These are phyloP conservation scores for Quercus cerris DNA, from an alignment of 306 rosid genomes.

Conservation along the genomic window DNA sequence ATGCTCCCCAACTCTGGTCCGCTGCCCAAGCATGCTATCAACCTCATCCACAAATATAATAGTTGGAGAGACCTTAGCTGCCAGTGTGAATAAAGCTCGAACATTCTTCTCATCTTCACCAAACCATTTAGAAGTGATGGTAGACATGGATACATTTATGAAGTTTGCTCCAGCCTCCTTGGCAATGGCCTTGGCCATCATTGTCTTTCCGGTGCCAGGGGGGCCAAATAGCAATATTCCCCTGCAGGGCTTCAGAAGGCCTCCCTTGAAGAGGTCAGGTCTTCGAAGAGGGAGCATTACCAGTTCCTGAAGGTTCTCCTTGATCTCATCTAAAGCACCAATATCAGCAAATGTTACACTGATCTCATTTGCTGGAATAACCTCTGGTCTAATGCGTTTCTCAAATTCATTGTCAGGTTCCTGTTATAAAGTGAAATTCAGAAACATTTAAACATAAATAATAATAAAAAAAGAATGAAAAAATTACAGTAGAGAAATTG, in stretches of 20 bases:
- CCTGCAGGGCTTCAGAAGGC: constrained; percentile 90
- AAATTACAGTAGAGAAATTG: background rate
- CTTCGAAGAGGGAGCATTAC: constrained; percentile 95
- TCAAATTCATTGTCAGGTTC: constrained; percentile 94
- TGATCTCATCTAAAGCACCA: constrained; percentile 83
- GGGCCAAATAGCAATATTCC: constrained; percentile 93
- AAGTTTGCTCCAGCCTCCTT: constrained; percentile 97
- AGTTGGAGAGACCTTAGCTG: constrained; percentile 92
- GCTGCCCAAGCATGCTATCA: constrained; percentile 98
- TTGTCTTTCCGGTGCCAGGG: constrained; percentile 97
- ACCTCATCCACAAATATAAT: constrained; percentile 97
- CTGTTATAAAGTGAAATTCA: constrained; percentile 28
- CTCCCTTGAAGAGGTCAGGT: constrained; percentile 94
- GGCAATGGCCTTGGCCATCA: constrained; percentile 98
- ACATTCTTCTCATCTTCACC: constrained; percentile 99
- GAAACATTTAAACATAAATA: constrained; percentile 12
- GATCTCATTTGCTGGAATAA: constrained; percentile 82
- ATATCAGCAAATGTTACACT: constrained; percentile 77
- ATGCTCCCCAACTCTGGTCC: constrained; percentile 93
- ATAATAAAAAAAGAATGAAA: background rate
- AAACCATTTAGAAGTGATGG: constrained; percentile 97
- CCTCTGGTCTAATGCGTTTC: constrained; percentile 93
- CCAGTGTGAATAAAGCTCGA: constrained; percentile 87
- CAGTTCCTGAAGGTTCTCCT: constrained; percentile 95
- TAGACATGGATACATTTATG: constrained; percentile 97